phyloP scores from a whole-genome alignment of 2,329 filamentous ascomycete species.

The Nemania diffusa region DNA sequence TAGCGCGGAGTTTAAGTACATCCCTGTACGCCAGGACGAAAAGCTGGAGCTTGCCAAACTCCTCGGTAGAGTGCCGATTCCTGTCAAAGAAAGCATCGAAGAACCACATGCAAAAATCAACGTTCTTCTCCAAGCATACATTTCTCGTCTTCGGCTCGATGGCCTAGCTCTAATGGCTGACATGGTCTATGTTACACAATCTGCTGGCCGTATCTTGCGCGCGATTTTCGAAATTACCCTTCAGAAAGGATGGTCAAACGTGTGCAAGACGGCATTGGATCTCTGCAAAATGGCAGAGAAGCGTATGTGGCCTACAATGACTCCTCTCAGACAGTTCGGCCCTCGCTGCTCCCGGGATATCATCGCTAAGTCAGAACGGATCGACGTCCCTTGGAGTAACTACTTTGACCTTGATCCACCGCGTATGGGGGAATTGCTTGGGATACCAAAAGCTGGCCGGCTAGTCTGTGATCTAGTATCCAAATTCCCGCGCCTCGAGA shows the following conservation, averaged over 20 bases:
- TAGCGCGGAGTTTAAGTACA: conserved; percentile 99
- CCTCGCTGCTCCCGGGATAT: conserved; percentile 83
- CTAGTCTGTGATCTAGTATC: conserved; percentile 86
- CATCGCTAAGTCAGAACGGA: conserved; percentile 90
- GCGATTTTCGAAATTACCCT: conserved; percentile 98
- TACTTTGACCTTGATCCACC: conserved; percentile 98
- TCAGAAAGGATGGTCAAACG: conserved; percentile 94
- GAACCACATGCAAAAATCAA: conserved; percentile 99
- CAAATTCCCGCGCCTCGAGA: conserved; percentile 92
- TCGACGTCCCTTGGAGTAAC: conserved; percentile 90
- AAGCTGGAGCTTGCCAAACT: conserved; percentile 96
- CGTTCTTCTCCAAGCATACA: conserved; percentile 94
- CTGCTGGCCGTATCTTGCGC: conserved; percentile 92
- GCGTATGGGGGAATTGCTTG: conserved; percentile 92
- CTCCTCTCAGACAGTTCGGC: conserved; percentile 86
- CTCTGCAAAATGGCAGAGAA: conserved; percentile 99
- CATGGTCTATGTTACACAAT: conserved; percentile 98
- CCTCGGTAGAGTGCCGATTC: conserved; percentile 88
- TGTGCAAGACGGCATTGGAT: conserved; percentile 90
- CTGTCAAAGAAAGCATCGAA: conserved; percentile 97
- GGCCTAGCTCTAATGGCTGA: conserved; percentile 97
- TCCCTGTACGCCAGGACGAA: conserved; percentile 96
- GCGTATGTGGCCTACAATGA: conserved; percentile 99
- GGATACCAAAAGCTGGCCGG: conserved; percentile 87
- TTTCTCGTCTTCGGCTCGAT: conserved; percentile 92